These are phyloP conservation scores for Fusarium denticulatum DNA, from an alignment of 2,329 filamentous ascomycete species.

Conservation along the genomic window DNA sequence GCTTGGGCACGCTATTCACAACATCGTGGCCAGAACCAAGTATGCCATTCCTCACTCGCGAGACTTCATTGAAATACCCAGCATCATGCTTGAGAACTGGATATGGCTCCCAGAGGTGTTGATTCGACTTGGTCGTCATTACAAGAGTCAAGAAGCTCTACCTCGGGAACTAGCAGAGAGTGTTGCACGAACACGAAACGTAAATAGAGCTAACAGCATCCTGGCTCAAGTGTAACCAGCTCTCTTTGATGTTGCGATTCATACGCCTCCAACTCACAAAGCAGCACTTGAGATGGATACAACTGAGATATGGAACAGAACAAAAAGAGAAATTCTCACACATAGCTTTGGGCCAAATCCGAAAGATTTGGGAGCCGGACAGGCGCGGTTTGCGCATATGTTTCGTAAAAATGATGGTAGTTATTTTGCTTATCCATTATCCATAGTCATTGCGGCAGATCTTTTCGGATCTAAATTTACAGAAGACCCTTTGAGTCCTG, in stretches of 20 bases:
- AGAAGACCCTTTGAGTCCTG: no score
- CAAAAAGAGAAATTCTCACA: neutral
- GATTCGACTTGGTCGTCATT: neutral
- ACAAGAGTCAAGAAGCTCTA: accelerated
- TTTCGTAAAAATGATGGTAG: neutral
- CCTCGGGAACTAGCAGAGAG: neutral
- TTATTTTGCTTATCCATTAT: neutral
- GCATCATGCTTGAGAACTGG: neutral
- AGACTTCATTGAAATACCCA: neutral
- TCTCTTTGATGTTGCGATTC: neutral
- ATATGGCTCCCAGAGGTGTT: neutral
- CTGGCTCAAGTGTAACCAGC: neutral
- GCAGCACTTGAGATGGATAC: neutral
- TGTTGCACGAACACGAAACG: neutral
- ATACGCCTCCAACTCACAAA: neutral
- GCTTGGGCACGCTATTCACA: neutral
- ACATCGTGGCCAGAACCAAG: neutral
- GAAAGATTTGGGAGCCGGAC: neutral
- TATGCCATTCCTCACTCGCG: neutral
- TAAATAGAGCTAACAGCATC: neutral
- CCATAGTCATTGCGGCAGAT: neutral
- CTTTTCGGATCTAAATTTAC: neutral
- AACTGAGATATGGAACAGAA: neutral
- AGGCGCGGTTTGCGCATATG: neutral
- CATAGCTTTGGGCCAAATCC: neutral